These are phyloP conservation scores for Boletus chippewaensis DNA, from an alignment of 1,284 basidiomycete genomes.

Conservation along the genomic window DNA sequence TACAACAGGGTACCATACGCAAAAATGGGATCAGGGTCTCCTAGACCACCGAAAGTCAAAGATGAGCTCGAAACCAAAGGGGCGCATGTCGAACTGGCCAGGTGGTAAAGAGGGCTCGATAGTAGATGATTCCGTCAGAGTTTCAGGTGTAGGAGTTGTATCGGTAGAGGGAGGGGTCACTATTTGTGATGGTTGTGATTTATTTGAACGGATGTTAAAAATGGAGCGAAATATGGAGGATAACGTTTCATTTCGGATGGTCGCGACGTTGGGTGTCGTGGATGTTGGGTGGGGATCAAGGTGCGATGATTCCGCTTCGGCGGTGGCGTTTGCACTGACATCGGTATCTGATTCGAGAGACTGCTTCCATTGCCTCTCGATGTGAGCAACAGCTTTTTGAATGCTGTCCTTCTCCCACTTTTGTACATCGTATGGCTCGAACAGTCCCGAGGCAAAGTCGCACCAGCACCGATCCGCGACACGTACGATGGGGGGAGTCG, in stretches of 20 bases:
- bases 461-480: conserved; percentile 77
- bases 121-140: not conserved
- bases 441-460: conserved; percentile 56
- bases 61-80: conserved; percentile 64
- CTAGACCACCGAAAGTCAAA: conserved; percentile 65
- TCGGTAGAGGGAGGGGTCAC: not conserved
- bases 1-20: conserved; percentile 23
- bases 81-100: conserved; percentile 59
- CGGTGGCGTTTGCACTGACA: conserved; percentile 9
- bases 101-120: conserved; percentile 24
- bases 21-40: conserved; percentile 19
- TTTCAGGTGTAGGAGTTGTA: conserved; percentile 4
- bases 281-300: conserved; percentile 5
- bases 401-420: conserved; percentile 65
- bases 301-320: conserved; percentile 5
- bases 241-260: conserved; percentile 18
- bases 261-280: conserved; percentile 1
- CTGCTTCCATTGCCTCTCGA: conserved; percentile 39
- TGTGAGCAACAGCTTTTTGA: conserved; percentile 39
- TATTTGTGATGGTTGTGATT: not conserved
- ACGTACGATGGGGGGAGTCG: conserved; percentile 41
- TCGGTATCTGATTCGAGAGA: conserved; percentile 12
- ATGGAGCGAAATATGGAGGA: conserved; percentile 22
- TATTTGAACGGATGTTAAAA: conserved; percentile 14
- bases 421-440: conserved; percentile 67